phyloP scores from a whole-genome alignment of 495 filamentous ascomycete genomes.

The Lasiosphaeria miniovina region DNA sequence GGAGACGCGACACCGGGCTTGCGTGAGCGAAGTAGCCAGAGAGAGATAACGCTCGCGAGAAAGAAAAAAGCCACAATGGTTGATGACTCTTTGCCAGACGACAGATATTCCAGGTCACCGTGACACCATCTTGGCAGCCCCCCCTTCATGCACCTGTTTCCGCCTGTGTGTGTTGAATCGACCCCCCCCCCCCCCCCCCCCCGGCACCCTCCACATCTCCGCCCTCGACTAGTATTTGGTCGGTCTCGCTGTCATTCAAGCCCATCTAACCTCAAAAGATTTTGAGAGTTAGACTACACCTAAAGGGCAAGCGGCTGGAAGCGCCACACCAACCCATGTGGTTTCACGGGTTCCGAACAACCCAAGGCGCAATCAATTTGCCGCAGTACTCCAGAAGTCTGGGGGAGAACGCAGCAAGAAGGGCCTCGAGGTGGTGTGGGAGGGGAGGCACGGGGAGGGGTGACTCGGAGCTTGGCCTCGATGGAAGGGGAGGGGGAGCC shows the following conservation, averaged over 20 bases:
- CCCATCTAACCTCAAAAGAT: background rate
- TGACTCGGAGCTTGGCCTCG: slow-evolving; percentile 20
- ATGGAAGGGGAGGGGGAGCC: slow-evolving; percentile 21
- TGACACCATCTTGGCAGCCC: background rate
- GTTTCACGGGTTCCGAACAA: slow-evolving; percentile 16
- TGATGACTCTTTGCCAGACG: no score
- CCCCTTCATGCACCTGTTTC: background rate
- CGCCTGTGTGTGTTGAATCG: background rate
- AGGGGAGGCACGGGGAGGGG: slow-evolving; percentile 15
- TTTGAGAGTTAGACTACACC: background rate
- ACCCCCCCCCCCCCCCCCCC: background rate
- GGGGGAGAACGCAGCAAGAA: slow-evolving; percentile 23
- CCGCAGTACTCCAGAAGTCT: slow-evolving; percentile 19
- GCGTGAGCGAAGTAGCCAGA: background rate
- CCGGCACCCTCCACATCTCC: slow-evolving; percentile 1
- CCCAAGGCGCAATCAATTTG: slow-evolving; percentile 24
- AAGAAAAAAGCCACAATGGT: background rate
- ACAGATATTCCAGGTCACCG: no score
- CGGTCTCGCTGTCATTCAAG: slow-evolving; percentile 1
- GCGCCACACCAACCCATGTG: slow-evolving; percentile 23
- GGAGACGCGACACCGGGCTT: background rate
- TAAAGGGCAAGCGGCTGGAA: slow-evolving; percentile 3
- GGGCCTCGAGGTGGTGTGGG: slow-evolving; percentile 29
- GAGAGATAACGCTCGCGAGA: background rate
- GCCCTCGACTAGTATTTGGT: background rate